Evolutionary conservation across 2,329 filamentous ascomycete species (phyloP), one percentile per base, ranked within the genome.

Genomic region (Alternaria triticina): DNA sequence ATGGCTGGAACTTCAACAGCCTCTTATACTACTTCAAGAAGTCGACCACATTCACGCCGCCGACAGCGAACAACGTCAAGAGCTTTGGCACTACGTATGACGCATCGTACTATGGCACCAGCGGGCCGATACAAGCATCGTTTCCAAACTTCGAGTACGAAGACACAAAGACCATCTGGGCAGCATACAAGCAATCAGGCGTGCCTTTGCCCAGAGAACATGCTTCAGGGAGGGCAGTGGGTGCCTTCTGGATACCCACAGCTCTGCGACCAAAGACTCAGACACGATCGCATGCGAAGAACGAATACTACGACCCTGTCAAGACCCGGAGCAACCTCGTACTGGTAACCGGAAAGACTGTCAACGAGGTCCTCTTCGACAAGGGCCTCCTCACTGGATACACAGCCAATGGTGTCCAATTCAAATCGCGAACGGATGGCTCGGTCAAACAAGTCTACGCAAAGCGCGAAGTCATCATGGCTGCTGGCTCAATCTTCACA

Each of bases 401-500:
- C 36, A 67, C 61, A 8, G 70, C 72, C 15, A 72, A 57, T n/a
- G 71, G 71, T 2, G 65, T 73, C 4, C 67, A 73, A 46, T 71
- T 63, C 27, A 65, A 63, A n/a, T 72, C 70, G 3, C 66, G 68
- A 2, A 57, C 55, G 4, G 70, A 71, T 54, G 63, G 66, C 6
- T 67, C 70, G 0, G 51, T 69, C 8, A 69, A 67, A 9, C 51
- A 65, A 40, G 72, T 73, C 12, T 72, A 65, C n/a, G 74, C 74
- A 1, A 66, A 54, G 13, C 65, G 61, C 15, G 89, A 91, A 66
- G 83, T 90, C 9, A 84, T 91, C 40, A 74, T 91, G 3, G 87
- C 87, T 1, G 89, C 89, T 0, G 85, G 82, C 27, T 79, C 70
- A 86, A 44, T 84, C 85, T 71, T 88, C 86, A 10, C 89, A 84